Conservation (phyloP, 2,329 filamentous ascomycete genomes). For the Colletotrichum endophyticum region DNA sequence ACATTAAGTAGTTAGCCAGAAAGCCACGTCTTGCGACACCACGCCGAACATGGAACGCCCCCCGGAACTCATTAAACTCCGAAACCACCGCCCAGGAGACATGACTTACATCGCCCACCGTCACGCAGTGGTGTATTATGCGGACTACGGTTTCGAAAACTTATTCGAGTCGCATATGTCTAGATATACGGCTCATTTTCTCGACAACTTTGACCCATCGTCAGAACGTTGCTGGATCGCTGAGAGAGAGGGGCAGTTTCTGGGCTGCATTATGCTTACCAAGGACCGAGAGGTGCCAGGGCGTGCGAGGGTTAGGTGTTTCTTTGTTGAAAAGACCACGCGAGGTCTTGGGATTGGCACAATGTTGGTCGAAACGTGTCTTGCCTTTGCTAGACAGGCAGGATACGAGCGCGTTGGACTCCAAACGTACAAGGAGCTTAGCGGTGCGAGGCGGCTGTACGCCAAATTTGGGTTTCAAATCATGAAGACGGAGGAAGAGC, state of each 20-base stretch:
- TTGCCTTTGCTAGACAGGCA: conserved; percentile 22
- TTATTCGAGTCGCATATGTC: conserved; percentile 26
- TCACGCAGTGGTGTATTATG: conserved; percentile 25
- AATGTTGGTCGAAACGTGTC: conserved; percentile 16
- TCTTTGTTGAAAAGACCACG: conserved; percentile 25
- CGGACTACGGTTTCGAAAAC: conserved; percentile 20
- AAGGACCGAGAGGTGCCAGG: conserved; percentile 7
- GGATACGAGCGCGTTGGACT: conserved; percentile 23
- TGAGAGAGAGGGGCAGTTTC: conserved; percentile 25
- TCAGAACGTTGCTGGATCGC: conserved; percentile 31
- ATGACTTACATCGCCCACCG: conserved; percentile 28
- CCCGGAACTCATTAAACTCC: neutral
- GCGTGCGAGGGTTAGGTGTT: conserved; percentile 26
- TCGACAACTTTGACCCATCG: conserved; percentile 24
- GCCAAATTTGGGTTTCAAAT: conserved; percentile 22
- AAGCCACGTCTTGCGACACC: neutral
- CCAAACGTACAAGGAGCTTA: conserved; percentile 21
- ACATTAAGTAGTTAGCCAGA: neutral
- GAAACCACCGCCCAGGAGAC: conserved; percentile 24
- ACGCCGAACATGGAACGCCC: neutral
- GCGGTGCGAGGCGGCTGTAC: conserved; percentile 24
- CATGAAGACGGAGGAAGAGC: neutral
- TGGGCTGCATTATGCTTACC: conserved; percentile 28
- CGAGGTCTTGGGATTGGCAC: conserved; percentile 24
- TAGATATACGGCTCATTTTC: conserved; percentile 27